These are phyloP conservation scores for Clitopilus hobsonii DNA, from an alignment of 768 basidiomycete genomes.

Conservation along the genomic window DNA sequence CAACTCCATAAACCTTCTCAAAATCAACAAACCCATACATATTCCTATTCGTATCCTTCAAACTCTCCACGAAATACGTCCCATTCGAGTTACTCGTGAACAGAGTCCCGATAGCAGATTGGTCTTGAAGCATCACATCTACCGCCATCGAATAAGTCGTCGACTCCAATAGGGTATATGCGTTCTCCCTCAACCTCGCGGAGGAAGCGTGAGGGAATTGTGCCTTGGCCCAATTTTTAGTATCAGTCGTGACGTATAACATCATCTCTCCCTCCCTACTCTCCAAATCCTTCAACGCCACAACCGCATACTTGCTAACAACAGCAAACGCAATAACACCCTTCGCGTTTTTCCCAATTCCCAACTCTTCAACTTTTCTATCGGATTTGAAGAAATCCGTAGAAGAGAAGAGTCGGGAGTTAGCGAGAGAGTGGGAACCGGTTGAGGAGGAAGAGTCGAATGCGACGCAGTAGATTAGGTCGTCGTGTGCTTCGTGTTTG, in stretches of 20 bases:
- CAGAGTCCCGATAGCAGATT: slow-evolving; percentile 73
- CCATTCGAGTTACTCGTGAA: slow-evolving; percentile 97
- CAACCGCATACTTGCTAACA: slow-evolving; percentile 89
- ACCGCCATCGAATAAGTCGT: slow-evolving; percentile 92
- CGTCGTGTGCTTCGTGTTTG: slow-evolving; percentile 65
- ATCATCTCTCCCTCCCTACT: slow-evolving; percentile 66
- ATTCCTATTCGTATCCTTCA: slow-evolving; percentile 92
- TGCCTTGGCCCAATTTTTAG: slow-evolving; percentile 80
- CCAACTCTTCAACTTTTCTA: slow-evolving; percentile 74
- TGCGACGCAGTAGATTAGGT: slow-evolving; percentile 88
- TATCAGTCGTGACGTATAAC: slow-evolving; percentile 84
- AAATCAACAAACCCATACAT: slow-evolving; percentile 87
- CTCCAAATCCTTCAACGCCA: slow-evolving; percentile 73
- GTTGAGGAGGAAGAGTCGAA: slow-evolving; percentile 57
- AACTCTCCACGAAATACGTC: slow-evolving; percentile 87
- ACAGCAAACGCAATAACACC: slow-evolving; percentile 94
- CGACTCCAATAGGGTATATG: slow-evolving; percentile 94
- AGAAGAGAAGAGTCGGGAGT: slow-evolving; percentile 75
- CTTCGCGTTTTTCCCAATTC: slow-evolving; percentile 77
- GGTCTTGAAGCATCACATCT: slow-evolving; percentile 79
- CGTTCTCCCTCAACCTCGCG: slow-evolving; percentile 79
- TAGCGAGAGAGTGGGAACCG: slow-evolving; percentile 47
- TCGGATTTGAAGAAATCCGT: slow-evolving; percentile 77
- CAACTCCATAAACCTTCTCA: slow-evolving; percentile 80
- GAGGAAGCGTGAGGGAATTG: slow-evolving; percentile 89